Evolutionary conservation across 176 grass and related monocot genomes (phyloP), one percentile per base, ranked within the genome.

Genomic region (Pontederia paniculata): DNA sequence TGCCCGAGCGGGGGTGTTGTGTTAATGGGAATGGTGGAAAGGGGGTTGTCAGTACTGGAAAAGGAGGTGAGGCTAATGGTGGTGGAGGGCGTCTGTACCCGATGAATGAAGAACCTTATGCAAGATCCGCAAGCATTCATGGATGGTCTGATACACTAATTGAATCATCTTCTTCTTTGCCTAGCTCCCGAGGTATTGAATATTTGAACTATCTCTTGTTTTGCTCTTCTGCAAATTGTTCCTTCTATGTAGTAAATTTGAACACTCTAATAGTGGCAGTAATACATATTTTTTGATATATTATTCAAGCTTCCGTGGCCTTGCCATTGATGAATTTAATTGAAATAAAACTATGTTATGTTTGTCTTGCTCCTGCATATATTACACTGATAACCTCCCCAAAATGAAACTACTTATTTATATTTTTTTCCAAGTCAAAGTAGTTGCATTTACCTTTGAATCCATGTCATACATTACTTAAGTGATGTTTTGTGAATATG

Each of bases 161-260:
- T 0, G 72, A 88, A 20, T 79, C 93, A 52, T 84, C 83, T 61
- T 63, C 42, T 60, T 88, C 93, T 65, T 57, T 90, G 52, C 80
- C 83, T 17, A 91, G 75, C 53, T 90, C 83, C 15, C 86, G 54
- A 68, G 79, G 82, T 73, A 84, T 66, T 84, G 41, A 42, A 55
- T 64, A 68, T 37, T 37, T 37, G 28, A 37, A 37, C 28, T 37
- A 37, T 37, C 28, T 6, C 28, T 78, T 83, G 86, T 83, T 71
- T 31, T 17, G 41, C 66, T 63, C 54, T 58, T 49, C 19, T 70
- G 52, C 49, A 56, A 55, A 17, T 72, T 63, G 23, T 53, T 52
- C 9, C 13, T 23, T 19, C 8, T 17, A 55, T 74, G 11, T 42
- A 52, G 1, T 52, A 13, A 50, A 50, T 57, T 57, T 31, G 14